Conservation (phyloP, 129 eudicot genomes). For the Flaveria ramosissima region DNA sequence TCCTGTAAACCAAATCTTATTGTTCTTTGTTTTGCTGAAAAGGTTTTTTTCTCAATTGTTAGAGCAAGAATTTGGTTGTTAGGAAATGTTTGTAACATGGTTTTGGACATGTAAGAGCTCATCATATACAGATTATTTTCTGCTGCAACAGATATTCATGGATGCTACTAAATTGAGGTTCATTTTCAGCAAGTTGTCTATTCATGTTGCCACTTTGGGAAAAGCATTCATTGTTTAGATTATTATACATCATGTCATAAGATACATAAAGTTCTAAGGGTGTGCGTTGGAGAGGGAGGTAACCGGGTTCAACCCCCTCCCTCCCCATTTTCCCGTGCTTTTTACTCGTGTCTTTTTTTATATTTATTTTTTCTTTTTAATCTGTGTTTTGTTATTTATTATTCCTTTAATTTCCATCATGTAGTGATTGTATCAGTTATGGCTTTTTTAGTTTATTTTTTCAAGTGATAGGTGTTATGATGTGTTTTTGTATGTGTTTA, state of each 20-base stretch:
- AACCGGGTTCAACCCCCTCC: too few relatives aligned
- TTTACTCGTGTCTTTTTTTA: too few relatives aligned
- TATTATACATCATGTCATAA: not conserved
- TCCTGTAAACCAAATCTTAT: slow-evolving; percentile 34
- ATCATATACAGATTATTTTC: slow-evolving; percentile 1
- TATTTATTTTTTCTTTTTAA: too few relatives aligned
- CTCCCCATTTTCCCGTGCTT: too few relatives aligned
- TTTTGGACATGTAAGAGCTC: slow-evolving; percentile 17
- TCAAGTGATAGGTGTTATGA: too few relatives aligned
- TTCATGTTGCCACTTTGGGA: not conserved
- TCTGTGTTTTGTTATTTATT: too few relatives aligned
- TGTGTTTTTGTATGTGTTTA: too few relatives aligned
- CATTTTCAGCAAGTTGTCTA: slow-evolving; percentile 8
- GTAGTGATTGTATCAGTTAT: too few relatives aligned
- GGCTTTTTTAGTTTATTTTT: too few relatives aligned
- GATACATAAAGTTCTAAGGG: not conserved
- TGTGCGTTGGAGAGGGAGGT: too few relatives aligned
- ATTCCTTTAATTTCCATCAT: too few relatives aligned
- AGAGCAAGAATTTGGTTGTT: slow-evolving; percentile 10
- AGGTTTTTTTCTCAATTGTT: not conserved
- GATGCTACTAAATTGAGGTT: slow-evolving; percentile 28
- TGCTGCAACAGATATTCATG: slow-evolving; percentile 21
- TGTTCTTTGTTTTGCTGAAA: not conserved
- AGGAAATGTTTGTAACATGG: slow-evolving; percentile 29
- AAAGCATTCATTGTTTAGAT: not conserved